phyloP scores from a whole-genome alignment of 345 rosid genomes.

The Euphorbia lathyris region DNA sequence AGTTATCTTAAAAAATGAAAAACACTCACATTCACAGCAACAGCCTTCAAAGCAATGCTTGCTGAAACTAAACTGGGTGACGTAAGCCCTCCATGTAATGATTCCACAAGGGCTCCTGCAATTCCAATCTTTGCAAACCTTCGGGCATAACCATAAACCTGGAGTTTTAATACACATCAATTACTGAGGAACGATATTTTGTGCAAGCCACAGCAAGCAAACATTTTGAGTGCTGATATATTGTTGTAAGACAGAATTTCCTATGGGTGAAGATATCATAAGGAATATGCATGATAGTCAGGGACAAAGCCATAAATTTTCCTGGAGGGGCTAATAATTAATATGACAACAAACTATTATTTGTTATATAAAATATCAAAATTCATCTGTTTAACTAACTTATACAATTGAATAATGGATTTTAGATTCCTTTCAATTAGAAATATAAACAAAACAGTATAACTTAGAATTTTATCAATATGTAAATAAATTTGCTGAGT shows the following conservation, averaged over 20 bases:
- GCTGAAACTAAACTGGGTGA: constrained; percentile 77
- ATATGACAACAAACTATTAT: background rate
- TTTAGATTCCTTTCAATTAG: background rate
- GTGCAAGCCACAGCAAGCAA: background rate
- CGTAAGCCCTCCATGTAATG: constrained; percentile 63
- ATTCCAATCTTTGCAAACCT: constrained; percentile 81
- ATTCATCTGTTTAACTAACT: background rate
- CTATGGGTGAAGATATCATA: background rate
- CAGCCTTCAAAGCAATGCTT: constrained; percentile 66
- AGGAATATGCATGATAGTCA: background rate
- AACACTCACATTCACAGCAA: constrained; percentile 81
- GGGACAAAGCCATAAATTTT: background rate
- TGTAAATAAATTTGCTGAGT: too few species aligned
- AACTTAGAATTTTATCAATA: too few species aligned
- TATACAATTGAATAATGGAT: background rate
- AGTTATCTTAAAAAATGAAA: background rate
- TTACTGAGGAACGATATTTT: background rate
- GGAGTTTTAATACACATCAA: constrained; percentile 15
- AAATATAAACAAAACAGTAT: background rate
- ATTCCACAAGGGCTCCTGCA: constrained; percentile 61
- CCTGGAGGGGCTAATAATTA: background rate
- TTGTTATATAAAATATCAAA: background rate
- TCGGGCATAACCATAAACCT: constrained; percentile 96
- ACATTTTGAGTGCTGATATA: background rate
- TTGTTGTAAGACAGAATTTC: background rate